phyloP scores from a whole-genome alignment of 2,329 filamentous ascomycete species.

The Aureobasidium uvarum region DNA sequence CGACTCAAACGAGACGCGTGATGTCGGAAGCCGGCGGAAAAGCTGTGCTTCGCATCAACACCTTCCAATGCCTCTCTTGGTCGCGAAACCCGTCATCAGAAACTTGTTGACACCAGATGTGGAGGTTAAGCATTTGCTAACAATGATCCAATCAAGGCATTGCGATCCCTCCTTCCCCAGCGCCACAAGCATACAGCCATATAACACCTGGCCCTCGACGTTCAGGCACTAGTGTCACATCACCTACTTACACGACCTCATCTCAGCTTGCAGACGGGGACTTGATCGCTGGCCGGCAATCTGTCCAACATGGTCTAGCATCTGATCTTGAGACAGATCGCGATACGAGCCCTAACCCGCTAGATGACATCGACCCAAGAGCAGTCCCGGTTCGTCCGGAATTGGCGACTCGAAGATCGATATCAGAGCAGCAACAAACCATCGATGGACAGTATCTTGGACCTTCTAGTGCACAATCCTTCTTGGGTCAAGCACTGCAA shows the following conservation, averaged over 20 bases:
- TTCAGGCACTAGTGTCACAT: no score
- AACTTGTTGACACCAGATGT: neutral
- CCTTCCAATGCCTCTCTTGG: neutral
- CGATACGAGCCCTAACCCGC: neutral
- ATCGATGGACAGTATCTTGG: neutral
- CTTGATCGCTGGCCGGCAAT: neutral
- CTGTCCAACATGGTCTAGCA: neutral
- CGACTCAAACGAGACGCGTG: neutral
- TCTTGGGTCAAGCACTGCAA: conserved; percentile 2
- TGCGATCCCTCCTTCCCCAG: neutral
- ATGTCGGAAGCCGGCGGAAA: neutral
- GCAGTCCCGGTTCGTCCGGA: neutral
- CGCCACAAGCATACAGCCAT: neutral
- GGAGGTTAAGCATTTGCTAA: neutral
- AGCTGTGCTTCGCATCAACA: neutral
- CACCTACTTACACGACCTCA: neutral
- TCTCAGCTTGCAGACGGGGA: no score
- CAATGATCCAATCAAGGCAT: neutral
- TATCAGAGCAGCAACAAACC: neutral
- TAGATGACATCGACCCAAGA: neutral
- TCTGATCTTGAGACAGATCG: neutral
- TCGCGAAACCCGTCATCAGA: neutral
- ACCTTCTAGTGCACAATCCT: conserved; percentile 10
- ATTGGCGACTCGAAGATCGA: neutral
- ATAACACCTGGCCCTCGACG: neutral